Base-by-base conservation (phyloP, 78 protist species). In the Dictyostelium firmibasis region DNA sequence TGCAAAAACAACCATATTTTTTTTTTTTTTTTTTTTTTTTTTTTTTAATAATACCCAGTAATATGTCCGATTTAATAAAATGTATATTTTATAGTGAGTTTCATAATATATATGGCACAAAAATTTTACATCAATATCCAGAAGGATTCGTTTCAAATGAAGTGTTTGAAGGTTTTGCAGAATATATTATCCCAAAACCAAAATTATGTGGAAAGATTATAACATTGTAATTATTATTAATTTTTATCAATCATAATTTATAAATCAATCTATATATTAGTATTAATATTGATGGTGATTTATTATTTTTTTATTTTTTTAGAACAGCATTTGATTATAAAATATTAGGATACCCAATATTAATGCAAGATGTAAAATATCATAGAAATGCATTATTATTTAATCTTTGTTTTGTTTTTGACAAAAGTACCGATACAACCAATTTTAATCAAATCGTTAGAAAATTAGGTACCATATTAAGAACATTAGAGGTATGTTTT, bases 111-210 rank as follows among this genome's bases (percentile, higher is more conserved):
- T 35, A 47, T 43, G 97, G 97, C 5, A 94, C 96, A 74, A 86
- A 43, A 53, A 38, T 96, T 25, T 44, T 86, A 1, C 74, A 76
- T 50, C 96, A 95, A 60, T 78, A 43, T 70, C 97, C 97, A 0
- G 92, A 92, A 79, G 94, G 92, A n/a, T 33, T 53, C 18, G 57
- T 91, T 13, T 6, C 79, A 10, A 79, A 83, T 62, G 97, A 96
- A 25, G 95, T 35, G 29, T 96, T 94, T 38, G 96, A 96, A 60
- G 95, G 91, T 60, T 43, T 96, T 20, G 70, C 89, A n/a, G 97
- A 96, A 84, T 94, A 84, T 74, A 77, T 96, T n/a, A 86, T 96
- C 79, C 87, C 97, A 2, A 96, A 96, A 84, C 96, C 97, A 57
- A 83, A 86, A 47, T 44, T 96, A 31, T 92, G 96, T 69, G 94